Conservation (phyloP, 805 yeast genomes). For the Spathaspora passalidarum region DNA sequence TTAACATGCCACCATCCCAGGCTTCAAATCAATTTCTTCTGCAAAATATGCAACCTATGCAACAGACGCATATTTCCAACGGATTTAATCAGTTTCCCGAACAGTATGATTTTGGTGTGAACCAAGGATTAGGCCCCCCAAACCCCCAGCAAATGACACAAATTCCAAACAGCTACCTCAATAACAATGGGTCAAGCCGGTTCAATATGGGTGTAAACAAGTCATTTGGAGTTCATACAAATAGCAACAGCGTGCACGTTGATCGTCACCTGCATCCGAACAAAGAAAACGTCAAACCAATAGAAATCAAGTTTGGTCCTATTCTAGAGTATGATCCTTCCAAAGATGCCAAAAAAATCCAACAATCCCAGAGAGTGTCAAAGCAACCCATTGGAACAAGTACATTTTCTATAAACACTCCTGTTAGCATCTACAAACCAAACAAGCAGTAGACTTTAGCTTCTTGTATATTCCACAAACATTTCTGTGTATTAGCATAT, state of each 20-base stretch:
- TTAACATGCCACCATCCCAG: not conserved
- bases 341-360: constrained; percentile 17
- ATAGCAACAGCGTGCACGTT: not conserved
- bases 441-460: constrained; percentile 13
- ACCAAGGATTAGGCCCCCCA: not conserved
- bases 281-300: constrained; percentile 21
- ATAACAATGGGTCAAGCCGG: not conserved
- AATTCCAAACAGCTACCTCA: not conserved
- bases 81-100: not conserved
- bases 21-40: not conserved
- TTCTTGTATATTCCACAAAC: not conserved
- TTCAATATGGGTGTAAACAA: not conserved
- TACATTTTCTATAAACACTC: constrained; percentile 29
- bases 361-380: constrained; percentile 15
- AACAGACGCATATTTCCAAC: not conserved
- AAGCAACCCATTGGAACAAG: constrained; percentile 18
- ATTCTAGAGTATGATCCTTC: constrained; percentile 41
- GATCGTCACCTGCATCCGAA: constrained; percentile 1
- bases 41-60: not conserved
- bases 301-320: constrained; percentile 36
- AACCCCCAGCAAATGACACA: not conserved
- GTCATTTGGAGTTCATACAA: not conserved
- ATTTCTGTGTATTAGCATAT: not conserved
- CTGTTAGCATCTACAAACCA: constrained; percentile 34
- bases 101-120: not conserved